Percentiles rank a stretch among this genome's conserved stretches.
Evolutionary conservation across 192 early-diverging fungal species (phyloP).

Genomic region (Pecoramyces ruminantium): DNA sequence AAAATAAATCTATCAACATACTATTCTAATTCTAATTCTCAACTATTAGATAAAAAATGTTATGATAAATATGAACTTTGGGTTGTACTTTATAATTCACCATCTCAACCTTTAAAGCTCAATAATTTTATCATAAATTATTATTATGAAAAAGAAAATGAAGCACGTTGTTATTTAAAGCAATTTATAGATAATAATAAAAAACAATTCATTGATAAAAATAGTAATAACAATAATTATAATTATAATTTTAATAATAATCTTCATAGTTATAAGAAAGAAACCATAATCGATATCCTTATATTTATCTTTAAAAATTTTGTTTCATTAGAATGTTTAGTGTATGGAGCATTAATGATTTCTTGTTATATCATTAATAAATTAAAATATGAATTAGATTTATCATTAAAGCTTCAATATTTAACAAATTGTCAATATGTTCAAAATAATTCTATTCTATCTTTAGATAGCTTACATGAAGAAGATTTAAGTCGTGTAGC

Average conservation of each 20-base stretch:
- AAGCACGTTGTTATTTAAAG: neutral
- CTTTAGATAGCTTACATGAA: neutral
- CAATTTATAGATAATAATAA: too few relatives aligned
- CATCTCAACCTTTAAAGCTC: neutral
- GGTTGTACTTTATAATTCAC: neutral
- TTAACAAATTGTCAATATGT: neutral
- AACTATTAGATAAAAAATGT: neutral
- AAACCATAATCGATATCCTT: too few relatives aligned
- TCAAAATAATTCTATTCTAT: neutral
- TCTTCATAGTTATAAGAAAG: too few relatives aligned
- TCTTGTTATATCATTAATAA: neutral
- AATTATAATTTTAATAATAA: too few relatives aligned
- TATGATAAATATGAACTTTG: neutral
- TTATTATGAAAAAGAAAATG: neutral
- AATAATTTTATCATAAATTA: neutral
- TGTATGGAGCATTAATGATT: neutral
- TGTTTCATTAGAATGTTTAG: neutral
- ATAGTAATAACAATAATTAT: too few relatives aligned
- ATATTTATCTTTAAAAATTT: too few relatives aligned
- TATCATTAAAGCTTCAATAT: neutral
- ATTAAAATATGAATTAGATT: neutral
- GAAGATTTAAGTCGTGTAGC: neutral
- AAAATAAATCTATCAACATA: too few relatives aligned
- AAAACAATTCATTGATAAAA: too few relatives aligned
- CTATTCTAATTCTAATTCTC: too few relatives aligned